phyloP scores from a whole-genome alignment of 495 filamentous ascomycete genomes.

The Xylaria scruposa region DNA sequence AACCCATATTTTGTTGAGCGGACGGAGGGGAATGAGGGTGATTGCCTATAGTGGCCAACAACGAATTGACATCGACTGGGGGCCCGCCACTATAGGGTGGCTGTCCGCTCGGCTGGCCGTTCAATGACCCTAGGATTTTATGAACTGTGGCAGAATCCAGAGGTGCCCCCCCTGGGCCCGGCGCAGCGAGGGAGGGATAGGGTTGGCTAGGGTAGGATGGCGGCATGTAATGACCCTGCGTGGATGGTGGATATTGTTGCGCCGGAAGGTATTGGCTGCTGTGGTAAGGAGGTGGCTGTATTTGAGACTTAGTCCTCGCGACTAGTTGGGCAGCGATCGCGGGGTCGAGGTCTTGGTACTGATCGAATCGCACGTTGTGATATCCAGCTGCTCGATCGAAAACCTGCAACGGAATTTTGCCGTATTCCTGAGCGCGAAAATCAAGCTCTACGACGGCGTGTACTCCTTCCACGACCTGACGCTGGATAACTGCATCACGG shows the following conservation, averaged over 20 bases:
- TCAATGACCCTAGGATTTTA: constrained; percentile 70
- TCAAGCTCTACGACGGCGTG: constrained; percentile 81
- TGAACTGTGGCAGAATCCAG: constrained; percentile 77
- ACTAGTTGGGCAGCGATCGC: constrained; percentile 80
- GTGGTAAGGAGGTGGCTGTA: constrained; percentile 30
- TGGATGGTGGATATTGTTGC: constrained; percentile 35
- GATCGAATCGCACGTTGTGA: constrained; percentile 77
- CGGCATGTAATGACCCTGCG: not conserved
- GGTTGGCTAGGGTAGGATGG: constrained; percentile 22
- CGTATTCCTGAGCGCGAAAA: constrained; percentile 66
- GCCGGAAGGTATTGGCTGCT: constrained; percentile 28
- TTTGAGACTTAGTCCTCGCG: constrained; percentile 68
- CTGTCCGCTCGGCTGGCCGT: constrained; percentile 46
- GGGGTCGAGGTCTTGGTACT: constrained; percentile 83
- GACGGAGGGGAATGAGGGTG: constrained; percentile 30
- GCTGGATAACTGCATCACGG: constrained; percentile 76
- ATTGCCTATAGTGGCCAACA: constrained; percentile 34
- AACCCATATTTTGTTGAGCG: constrained; percentile 30
- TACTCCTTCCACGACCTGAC: constrained; percentile 89
- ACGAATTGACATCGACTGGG: constrained; percentile 39
- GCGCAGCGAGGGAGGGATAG: constrained; percentile 24
- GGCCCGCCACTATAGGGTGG: constrained; percentile 21
- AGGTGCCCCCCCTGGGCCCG: constrained; percentile 47
- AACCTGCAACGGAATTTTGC: constrained; percentile 78
- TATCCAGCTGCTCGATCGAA: constrained; percentile 79